A percentile compares a stretch with the other conserved stretches of the same genome.
Conservation (phyloP, 208 protist genomes). For the Phytomonas sp. region DNA sequence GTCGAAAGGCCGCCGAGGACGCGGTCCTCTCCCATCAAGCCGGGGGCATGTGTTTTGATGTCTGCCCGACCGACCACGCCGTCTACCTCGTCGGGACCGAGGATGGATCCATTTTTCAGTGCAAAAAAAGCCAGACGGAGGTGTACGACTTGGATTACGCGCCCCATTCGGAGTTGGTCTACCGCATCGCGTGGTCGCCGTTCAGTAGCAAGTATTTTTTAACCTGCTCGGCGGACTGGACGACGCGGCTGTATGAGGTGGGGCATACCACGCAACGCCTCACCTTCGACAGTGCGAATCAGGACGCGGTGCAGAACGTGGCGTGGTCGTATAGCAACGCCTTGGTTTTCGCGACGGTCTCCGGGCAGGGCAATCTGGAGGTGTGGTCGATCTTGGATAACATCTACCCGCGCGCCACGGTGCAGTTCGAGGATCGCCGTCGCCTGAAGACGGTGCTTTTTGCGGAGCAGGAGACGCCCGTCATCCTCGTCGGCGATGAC, state of each 20-base stretch:
- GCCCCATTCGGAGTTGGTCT: conserved; percentile 91
- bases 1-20: conserved; percentile 27
- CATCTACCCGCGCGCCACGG: conserved; percentile 59
- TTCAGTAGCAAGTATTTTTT: conserved; percentile 88
- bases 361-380: conserved; percentile 76
- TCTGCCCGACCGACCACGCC: conserved; percentile 79
- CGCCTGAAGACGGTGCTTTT: conserved; percentile 79
- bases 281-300: conserved; percentile 77
- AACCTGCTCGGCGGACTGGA: conserved; percentile 95
- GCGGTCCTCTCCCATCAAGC: conserved; percentile 89
- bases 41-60: conserved; percentile 92
- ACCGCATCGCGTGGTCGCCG: conserved; percentile 90
- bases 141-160: conserved; percentile 92
- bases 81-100: conserved; percentile 94
- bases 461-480: conserved; percentile 74
- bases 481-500: conserved; percentile 86
- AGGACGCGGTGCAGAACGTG: conserved; percentile 90
- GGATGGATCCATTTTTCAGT: conserved; percentile 94
- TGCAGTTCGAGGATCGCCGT: conserved; percentile 62
- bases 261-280: conserved; percentile 49
- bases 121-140: conserved; percentile 93
- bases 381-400: conserved; percentile 69
- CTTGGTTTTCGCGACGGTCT: conserved; percentile 90
- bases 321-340: conserved; percentile 89
- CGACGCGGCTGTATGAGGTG: conserved; percentile 87